Evolutionary conservation across 306 rosid genomes (phyloP), one percentile per base, ranked within the genome.

Genomic region (Vigna trinervia): DNA sequence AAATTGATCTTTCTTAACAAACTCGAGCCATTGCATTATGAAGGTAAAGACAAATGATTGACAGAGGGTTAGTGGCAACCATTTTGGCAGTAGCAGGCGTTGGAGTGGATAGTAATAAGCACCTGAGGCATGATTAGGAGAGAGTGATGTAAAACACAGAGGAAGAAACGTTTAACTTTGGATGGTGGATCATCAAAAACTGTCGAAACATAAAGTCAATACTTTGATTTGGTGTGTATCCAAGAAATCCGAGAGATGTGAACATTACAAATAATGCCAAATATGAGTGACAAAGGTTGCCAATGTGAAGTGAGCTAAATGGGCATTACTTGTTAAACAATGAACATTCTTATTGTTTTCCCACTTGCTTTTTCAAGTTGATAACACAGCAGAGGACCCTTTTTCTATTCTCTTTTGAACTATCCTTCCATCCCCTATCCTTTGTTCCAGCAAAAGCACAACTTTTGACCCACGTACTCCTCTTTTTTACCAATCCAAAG

Each of bases 271-370:
- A 81, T 52, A 48, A 41, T 60, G 81, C 51, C 68, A 84, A 69
- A 78, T 81, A 30, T 61, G 74, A 5, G 57, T 46, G 69, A 65
- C 2, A 65, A 32, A n/a, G 56, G 45, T 12, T 54, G 62, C 10
- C 70, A 61, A 61, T 30, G 64, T 77, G 75, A 52, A 51, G 64
- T 64, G 76, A 48, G 19, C 3, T 39, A 36, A 36, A 38, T 50
- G 59, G 51, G 23, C 72, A 34, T 73, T 76, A 45, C 54, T 62
- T 57, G 20, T 47, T 28, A 80, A 53, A 38, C 51, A 39, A 39
- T 9, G 20, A 68, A 86, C 85, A 84, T 84, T 88, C 84, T 78
- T 66, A 39, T 78, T 83, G 84, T 78, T 82, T 86, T 86, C 84
- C 61, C 84, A 83, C 82, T 76, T 81, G 77, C 88, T 83, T 89